phyloP scores from a whole-genome alignment of 1,139 yeast genomes.

The Zygotorulaspora mrakii region DNA sequence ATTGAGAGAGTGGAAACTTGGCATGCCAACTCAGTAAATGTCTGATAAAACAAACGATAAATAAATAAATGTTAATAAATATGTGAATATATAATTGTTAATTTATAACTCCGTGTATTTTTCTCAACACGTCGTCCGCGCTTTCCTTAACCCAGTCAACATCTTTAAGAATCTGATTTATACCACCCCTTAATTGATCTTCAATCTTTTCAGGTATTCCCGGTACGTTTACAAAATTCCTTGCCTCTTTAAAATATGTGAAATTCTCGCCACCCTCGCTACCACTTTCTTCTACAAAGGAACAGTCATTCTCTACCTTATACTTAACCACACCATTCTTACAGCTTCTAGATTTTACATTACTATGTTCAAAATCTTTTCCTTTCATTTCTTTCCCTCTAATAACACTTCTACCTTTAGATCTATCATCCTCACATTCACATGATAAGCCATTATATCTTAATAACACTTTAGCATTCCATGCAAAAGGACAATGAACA shows the following conservation, averaged over 20 bases:
- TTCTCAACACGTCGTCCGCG: constrained; percentile 35
- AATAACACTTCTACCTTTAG: background rate
- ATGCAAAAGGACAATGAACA: constrained; percentile 12
- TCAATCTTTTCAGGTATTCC: no score
- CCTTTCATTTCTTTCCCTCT: background rate
- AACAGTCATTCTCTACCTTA: no score
- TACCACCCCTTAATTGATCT: constrained; percentile 15
- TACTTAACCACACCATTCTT: no score
- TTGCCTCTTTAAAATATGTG: no score
- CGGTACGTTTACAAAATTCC: no score
- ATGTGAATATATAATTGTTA: constrained; percentile 1
- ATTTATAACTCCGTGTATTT: constrained; percentile 29
- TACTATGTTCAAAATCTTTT: background rate
- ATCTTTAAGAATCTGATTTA: constrained; percentile 30
- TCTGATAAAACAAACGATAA: background rate
- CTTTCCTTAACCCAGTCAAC: constrained; percentile 36
- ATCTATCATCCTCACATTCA: constrained; percentile 9
- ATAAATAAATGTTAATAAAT: background rate
- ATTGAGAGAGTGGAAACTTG: constrained; percentile 55
- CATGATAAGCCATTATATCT: constrained; percentile 14
- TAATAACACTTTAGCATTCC: constrained; percentile 12
- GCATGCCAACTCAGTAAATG: constrained; percentile 38
- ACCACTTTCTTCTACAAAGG: no score
- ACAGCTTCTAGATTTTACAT: constrained; percentile 1
- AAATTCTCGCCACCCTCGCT: no score